These are phyloP conservation scores for Nicotiana rustica DNA, from an alignment of 305 asterid species.

Conservation along the genomic window DNA sequence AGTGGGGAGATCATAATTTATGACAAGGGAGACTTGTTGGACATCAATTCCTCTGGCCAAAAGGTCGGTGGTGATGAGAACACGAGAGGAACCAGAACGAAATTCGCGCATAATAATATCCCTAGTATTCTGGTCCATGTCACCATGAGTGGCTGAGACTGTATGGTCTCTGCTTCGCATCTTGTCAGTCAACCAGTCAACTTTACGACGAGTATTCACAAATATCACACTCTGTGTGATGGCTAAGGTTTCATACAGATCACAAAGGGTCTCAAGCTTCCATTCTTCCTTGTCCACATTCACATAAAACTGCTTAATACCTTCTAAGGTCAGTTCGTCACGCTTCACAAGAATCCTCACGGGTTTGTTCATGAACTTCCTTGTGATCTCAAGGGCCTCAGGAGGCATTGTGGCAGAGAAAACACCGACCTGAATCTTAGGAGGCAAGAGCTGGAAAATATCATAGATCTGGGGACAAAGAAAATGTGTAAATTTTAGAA, in stretches of 20 bases:
- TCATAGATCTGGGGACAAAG: conserved; percentile 37
- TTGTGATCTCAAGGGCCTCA: conserved; percentile 46
- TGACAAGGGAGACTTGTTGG: conserved; percentile 45
- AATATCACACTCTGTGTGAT: conserved; percentile 46
- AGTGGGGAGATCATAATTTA: conserved; percentile 45
- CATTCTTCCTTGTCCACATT: conserved; percentile 37
- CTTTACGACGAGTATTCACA: conserved; percentile 45
- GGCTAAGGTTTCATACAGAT: conserved; percentile 36
- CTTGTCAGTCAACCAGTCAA: conserved; percentile 43
- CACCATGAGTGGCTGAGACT: conserved; percentile 42
- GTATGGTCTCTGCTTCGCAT: conserved; percentile 43
- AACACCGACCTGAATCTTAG: conserved; percentile 45
- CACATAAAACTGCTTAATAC: conserved; percentile 41
- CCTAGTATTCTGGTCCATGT: conserved; percentile 45
- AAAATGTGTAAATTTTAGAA: not conserved
- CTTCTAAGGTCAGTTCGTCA: conserved; percentile 45
- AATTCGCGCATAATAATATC: conserved; percentile 44
- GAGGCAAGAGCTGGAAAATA: conserved; percentile 46
- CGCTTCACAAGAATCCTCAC: conserved; percentile 47
- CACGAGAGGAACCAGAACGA: conserved; percentile 45
- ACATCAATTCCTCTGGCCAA: conserved; percentile 43
- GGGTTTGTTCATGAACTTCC: conserved; percentile 46
- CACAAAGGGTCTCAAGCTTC: conserved; percentile 39
- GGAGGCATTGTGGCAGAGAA: conserved; percentile 52
- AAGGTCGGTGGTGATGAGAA: conserved; percentile 43